Evolutionary conservation across 2,329 filamentous ascomycete species (phyloP).

Genomic region (Cercospora janseana): DNA sequence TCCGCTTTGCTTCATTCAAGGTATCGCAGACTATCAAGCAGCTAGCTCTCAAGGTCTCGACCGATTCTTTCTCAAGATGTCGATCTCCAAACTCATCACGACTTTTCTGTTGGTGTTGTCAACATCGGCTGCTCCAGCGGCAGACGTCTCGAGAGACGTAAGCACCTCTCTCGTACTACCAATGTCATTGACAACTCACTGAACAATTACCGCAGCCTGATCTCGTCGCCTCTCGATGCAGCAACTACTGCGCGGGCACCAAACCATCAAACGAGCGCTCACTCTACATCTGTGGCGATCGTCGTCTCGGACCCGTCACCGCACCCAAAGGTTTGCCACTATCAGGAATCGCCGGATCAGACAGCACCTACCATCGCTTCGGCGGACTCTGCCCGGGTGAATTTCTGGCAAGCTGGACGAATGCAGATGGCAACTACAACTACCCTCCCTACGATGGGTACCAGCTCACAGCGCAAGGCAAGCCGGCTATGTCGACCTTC

Average conservation of each 20-base stretch:
- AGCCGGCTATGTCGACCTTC: constrained; percentile 8
- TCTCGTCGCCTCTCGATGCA: constrained; percentile 3
- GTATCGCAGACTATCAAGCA: no score
- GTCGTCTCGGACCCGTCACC: constrained; percentile 11
- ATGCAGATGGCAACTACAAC: constrained; percentile 6
- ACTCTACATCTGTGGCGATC: constrained; percentile 14
- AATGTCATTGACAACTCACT: not conserved
- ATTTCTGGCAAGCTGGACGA: constrained; percentile 15
- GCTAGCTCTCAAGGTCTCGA: no score
- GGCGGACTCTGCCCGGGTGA: constrained; percentile 16
- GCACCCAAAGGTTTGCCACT: constrained; percentile 11
- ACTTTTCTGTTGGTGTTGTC: not conserved
- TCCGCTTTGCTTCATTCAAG: no score
- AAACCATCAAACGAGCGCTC: constrained; percentile 1
- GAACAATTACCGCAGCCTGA: not conserved
- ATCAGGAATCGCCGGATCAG: constrained; percentile 10
- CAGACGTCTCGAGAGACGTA: constrained; percentile 1
- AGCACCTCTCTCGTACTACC: not conserved
- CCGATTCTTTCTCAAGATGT: no score
- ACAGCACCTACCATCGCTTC: constrained; percentile 19
- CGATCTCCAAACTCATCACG: not conserved
- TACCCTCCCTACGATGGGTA: constrained; percentile 16
- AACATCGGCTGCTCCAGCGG: not conserved
- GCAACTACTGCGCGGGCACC: constrained; percentile 14
- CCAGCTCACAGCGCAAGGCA: constrained; percentile 8